A percentile compares a stretch with the other conserved stretches of the same genome.
These are phyloP conservation scores for Scedosporium apiospermum DNA, from an alignment of 2,329 filamentous ascomycete genomes.

Conservation along the genomic window DNA sequence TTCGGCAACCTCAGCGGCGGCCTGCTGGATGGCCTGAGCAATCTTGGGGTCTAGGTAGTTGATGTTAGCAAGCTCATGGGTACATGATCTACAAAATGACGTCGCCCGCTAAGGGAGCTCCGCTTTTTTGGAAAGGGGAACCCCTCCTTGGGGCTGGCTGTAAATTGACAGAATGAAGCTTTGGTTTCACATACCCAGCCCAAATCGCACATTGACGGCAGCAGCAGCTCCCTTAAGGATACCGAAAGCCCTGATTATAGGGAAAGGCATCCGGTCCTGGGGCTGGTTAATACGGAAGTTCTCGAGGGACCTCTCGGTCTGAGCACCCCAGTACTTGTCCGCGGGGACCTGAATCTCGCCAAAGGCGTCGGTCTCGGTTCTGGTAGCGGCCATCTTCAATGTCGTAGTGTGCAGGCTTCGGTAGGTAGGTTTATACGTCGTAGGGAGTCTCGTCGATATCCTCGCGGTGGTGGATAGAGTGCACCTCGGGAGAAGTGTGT, in stretches of 20 bases:
- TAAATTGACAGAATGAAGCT: no score
- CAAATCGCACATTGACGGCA: slow-evolving; percentile 89
- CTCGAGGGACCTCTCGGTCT: slow-evolving; percentile 89
- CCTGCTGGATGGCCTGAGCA: slow-evolving; percentile 88
- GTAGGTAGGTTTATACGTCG: slow-evolving; percentile 6
- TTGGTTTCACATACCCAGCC: slow-evolving; percentile 53
- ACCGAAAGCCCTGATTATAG: slow-evolving; percentile 86
- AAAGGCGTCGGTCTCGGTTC: slow-evolving; percentile 95
- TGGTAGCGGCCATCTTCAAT: slow-evolving; percentile 42
- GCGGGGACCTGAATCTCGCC: slow-evolving; percentile 86
- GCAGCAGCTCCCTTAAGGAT: slow-evolving; percentile 96
- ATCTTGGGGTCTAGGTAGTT: slow-evolving; percentile 64
- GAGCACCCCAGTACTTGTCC: slow-evolving; percentile 97
- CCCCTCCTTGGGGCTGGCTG: no score
- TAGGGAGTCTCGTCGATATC: slow-evolving; percentile 3
- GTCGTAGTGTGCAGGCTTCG: slow-evolving; percentile 31
- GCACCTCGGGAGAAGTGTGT: background rate
- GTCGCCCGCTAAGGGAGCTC: no score
- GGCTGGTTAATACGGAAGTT: slow-evolving; percentile 99
- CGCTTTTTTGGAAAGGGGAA: no score
- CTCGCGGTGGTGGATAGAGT: background rate
- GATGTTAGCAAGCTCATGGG: background rate
- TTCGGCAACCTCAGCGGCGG: slow-evolving; percentile 83
- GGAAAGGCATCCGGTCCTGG: slow-evolving; percentile 93
- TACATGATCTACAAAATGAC: no score